These are phyloP conservation scores for Capsella bursapastoris DNA, from an alignment of 345 rosid genomes.

Conservation along the genomic window DNA sequence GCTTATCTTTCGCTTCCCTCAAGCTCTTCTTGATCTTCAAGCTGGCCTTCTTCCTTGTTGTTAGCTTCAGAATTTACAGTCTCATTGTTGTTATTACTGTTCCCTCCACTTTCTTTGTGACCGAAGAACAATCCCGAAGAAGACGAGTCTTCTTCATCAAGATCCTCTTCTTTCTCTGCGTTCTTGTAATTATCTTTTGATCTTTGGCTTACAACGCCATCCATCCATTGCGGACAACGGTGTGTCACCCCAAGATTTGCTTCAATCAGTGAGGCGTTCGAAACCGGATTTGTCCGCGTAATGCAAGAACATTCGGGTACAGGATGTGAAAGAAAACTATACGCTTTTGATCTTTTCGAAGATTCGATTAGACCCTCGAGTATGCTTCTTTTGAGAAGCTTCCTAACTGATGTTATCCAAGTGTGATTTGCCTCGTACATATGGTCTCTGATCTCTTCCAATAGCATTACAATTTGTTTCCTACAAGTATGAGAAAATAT, in stretches of 20 bases:
- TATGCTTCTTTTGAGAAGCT: conserved; percentile 68
- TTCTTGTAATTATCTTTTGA: conserved; percentile 57
- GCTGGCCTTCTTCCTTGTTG: conserved; percentile 72
- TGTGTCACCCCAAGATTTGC: conserved; percentile 60
- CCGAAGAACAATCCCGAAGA: conserved; percentile 73
- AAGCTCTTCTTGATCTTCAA: conserved; percentile 94
- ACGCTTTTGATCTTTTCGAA: conserved; percentile 56
- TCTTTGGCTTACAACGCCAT: conserved; percentile 44
- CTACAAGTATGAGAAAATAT: conserved; percentile 42
- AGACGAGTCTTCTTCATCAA: conserved; percentile 71
- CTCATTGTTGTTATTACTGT: conserved; percentile 56
- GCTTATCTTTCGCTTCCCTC: conserved; percentile 61
- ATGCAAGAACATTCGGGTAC: conserved; percentile 90
- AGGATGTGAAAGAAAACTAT: conserved; percentile 79
- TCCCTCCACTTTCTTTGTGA: conserved; percentile 42
- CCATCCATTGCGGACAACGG: conserved; percentile 83
- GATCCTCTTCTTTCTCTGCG: conserved; percentile 77
- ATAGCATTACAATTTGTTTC: conserved; percentile 65
- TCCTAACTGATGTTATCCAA: conserved; percentile 77
- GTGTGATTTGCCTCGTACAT: conserved; percentile 81
- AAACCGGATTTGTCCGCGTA: conserved; percentile 36
- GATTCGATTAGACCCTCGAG: conserved; percentile 70
- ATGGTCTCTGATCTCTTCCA: conserved; percentile 68
- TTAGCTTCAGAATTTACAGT: conserved; percentile 63
- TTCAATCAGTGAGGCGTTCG: conserved; percentile 51